These are phyloP conservation scores for Solanum chaucha DNA, from an alignment of 257 asterid genomes.

Conservation along the genomic window DNA sequence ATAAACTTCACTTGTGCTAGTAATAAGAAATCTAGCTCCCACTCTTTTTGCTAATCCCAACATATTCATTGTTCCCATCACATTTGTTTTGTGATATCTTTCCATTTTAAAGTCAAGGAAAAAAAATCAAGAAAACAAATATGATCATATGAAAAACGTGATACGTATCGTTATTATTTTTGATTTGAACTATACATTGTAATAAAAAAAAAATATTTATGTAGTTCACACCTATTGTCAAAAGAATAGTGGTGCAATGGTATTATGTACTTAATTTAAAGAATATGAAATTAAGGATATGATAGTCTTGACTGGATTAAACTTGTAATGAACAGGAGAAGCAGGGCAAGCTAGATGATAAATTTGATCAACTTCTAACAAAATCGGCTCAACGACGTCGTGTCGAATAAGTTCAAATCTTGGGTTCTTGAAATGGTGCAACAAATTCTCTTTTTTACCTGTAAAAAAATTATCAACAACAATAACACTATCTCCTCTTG, in stretches of 20 bases:
- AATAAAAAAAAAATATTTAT: too few species aligned
- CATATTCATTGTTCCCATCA: constrained; percentile 97
- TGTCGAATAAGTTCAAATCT: constrained; percentile 78
- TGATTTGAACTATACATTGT: background rate
- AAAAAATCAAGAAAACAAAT: background rate
- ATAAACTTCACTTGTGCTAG: constrained; percentile 92
- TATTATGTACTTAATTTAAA: too few species aligned
- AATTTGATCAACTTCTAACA: constrained; percentile 83
- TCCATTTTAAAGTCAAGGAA: constrained; percentile 36
- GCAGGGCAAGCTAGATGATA: constrained; percentile 98
- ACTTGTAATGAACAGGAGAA: constrained; percentile 93
- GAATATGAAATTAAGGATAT: constrained; percentile 43
- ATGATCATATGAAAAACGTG: background rate
- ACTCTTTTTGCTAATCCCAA: constrained; percentile 86
- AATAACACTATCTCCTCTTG: constrained; percentile 76
- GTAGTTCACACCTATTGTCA: too few species aligned
- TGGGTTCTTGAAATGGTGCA: constrained; percentile 55
- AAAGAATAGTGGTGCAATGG: too few species aligned
- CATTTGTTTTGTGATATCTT: constrained; percentile 79
- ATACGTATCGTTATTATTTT: background rate
- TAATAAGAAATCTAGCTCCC: constrained; percentile 72
- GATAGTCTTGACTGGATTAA: constrained; percentile 85
- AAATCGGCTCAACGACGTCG: constrained; percentile 81
- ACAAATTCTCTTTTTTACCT: constrained; percentile 55
- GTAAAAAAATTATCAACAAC: constrained; percentile 83